Percentiles rank a stretch among this genome's conserved stretches.
These are phyloP conservation scores for Solanum clarkiae DNA, from an alignment of 257 asterid genomes.

Conservation along the genomic window DNA sequence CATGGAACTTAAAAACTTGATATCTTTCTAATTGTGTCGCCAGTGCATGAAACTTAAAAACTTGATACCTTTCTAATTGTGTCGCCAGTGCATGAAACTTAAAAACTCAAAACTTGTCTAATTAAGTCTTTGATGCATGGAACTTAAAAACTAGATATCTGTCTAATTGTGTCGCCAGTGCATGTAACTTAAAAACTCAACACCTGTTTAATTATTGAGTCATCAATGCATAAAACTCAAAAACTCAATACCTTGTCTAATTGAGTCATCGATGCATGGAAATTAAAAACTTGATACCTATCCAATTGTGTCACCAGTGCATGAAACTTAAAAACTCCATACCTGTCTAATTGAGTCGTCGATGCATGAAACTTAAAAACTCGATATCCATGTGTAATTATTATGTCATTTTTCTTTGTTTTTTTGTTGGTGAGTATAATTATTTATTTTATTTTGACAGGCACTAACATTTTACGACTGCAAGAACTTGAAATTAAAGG, in stretches of 20 bases:
- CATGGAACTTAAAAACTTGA: too few relatives aligned
- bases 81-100: background rate
- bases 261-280: too few relatives aligned
- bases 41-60: background rate
- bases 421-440: background rate
- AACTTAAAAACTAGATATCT: too few relatives aligned
- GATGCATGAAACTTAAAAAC: background rate
- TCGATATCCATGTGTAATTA: background rate
- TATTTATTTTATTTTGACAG: conserved; percentile 13
- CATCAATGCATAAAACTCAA: background rate
- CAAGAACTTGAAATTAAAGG: conserved; percentile 34
- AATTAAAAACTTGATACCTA: too few relatives aligned
- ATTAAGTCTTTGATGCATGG: accelerated
- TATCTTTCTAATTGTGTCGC: background rate
- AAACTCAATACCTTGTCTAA: background rate
- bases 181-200: background rate
- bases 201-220: background rate
- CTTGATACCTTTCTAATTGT: background rate
- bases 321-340: background rate
- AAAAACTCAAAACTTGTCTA: background rate
- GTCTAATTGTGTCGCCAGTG: background rate
- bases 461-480: conserved; percentile 59
- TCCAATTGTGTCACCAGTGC: background rate
- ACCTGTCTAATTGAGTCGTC: background rate
- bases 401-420: background rate